These are phyloP conservation scores for Hypoxylon sp. DNA, from an alignment of 2,329 filamentous ascomycete genomes.

Conservation along the genomic window DNA sequence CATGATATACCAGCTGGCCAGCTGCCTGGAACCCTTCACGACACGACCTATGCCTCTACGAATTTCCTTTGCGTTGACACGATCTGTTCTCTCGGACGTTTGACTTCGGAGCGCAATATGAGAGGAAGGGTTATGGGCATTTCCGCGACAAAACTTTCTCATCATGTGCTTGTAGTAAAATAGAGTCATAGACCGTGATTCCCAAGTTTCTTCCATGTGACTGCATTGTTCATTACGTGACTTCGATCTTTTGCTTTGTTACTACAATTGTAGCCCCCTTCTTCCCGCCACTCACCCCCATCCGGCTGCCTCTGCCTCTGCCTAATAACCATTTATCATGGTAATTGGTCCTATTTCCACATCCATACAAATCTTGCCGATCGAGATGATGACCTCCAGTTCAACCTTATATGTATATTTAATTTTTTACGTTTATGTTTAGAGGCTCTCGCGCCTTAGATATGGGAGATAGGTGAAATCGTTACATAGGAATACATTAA, in stretches of 20 bases:
- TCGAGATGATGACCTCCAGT: too few relatives aligned
- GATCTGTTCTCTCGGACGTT: constrained; percentile 60
- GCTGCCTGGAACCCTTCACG: constrained; percentile 39
- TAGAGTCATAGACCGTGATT: constrained; percentile 60
- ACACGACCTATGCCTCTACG: constrained; percentile 52
- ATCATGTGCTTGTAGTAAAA: constrained; percentile 64
- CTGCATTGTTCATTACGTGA: constrained; percentile 4
- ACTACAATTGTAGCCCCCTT: not conserved
- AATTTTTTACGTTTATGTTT: not conserved
- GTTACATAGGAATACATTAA: not conserved
- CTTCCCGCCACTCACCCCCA: not conserved
- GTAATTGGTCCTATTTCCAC: not conserved
- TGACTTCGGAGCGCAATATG: constrained; percentile 61
- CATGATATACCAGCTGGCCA: constrained; percentile 29
- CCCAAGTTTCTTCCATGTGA: constrained; percentile 26
- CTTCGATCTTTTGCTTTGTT: not conserved
- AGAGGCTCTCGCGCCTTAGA: not conserved
- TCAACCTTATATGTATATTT: too few relatives aligned
- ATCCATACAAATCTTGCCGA: too few relatives aligned
- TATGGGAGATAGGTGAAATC: not conserved
- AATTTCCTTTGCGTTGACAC: constrained; percentile 57
- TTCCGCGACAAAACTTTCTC: constrained; percentile 59
- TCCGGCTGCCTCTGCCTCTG: too few relatives aligned
- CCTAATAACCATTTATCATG: not conserved
- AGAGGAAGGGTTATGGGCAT: constrained; percentile 59